Percentiles rank a stretch among this genome's conserved stretches.
phyloP scores from a whole-genome alignment of 129 eudicot genomes.

The Chrysanthemum makinoi region DNA sequence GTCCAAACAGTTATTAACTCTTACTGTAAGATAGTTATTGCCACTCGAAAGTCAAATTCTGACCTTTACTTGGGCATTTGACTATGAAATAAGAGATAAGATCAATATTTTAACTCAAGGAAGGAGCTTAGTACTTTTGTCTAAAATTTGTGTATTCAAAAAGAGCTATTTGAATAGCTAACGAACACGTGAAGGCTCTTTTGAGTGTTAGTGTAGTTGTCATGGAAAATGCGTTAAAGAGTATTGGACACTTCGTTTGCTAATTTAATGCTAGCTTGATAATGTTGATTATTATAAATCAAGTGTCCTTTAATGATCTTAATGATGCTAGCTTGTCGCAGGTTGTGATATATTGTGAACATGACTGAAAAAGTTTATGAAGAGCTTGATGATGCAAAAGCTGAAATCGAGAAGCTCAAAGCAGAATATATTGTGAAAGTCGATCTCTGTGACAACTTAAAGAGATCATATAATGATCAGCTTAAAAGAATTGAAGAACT shows the following conservation, averaged over 20 bases:
- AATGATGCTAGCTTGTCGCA: conserved; percentile 22
- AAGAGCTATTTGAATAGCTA: not conserved
- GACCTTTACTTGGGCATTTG: not conserved
- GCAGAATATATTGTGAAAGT: conserved; percentile 41
- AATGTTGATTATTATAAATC: not conserved
- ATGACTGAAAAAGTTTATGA: conserved; percentile 45
- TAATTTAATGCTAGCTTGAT: not conserved
- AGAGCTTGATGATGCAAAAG: conserved; percentile 75
- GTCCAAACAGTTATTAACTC: too few relatives aligned
- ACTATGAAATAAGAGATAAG: not conserved
- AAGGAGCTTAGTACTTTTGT: not conserved
- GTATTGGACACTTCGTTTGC: conserved; percentile 10
- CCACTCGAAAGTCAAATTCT: conserved; percentile 7
- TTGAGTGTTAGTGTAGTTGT: not conserved
- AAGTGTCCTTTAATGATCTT: not conserved
- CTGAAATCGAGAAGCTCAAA: conserved; percentile 63
- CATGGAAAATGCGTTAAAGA: not conserved
- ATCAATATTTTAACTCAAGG: not conserved
- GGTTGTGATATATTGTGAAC: conserved; percentile 39
- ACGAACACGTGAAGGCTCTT: not conserved
- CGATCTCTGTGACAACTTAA: conserved; percentile 52
- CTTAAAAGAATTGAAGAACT: conserved; percentile 54
- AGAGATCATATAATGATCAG: conserved; percentile 51
- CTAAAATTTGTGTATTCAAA: not conserved
- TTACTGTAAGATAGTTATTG: not conserved